Evolutionary conservation across 257 asterid species (phyloP).

Genomic region (Agastache rugosa): DNA sequence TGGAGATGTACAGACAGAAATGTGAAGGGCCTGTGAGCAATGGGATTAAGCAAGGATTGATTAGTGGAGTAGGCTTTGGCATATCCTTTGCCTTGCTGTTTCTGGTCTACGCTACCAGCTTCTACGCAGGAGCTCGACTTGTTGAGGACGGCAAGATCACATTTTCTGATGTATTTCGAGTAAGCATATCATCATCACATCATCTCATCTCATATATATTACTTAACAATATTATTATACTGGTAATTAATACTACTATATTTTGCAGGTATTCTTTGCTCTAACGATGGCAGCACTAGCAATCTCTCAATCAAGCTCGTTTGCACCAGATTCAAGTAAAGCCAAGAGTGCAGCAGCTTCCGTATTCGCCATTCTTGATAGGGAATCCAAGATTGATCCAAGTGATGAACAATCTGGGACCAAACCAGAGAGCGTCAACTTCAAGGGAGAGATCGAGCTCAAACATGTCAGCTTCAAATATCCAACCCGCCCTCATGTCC

Average conservation of each 20-base stretch:
- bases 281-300: constrained; percentile 73
- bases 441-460: constrained; percentile 71
- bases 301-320: constrained; percentile 73
- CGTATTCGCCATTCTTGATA: constrained; percentile 65
- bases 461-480: constrained; percentile 70
- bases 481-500: constrained; percentile 78
- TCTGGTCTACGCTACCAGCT: constrained; percentile 69
- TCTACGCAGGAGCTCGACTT: constrained; percentile 79
- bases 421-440: constrained; percentile 43
- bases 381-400: constrained; percentile 67
- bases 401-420: constrained; percentile 64
- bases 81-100: constrained; percentile 55
- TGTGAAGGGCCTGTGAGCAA: constrained; percentile 71
- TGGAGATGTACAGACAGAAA: constrained; percentile 64
- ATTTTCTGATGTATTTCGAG: constrained; percentile 72
- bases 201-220: too few species aligned
- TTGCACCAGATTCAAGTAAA: constrained; percentile 73
- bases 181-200: constrained; percentile 43
- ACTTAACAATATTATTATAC: background rate
- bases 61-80: constrained; percentile 77
- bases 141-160: constrained; percentile 64
- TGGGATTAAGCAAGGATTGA: constrained; percentile 67
- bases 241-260: background rate
- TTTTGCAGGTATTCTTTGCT: constrained; percentile 78
- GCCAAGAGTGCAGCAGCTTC: constrained; percentile 81